Evolutionary conservation across 2,329 filamentous ascomycete genomes (phyloP).

Genomic region (Endoconidiophora polonica): DNA sequence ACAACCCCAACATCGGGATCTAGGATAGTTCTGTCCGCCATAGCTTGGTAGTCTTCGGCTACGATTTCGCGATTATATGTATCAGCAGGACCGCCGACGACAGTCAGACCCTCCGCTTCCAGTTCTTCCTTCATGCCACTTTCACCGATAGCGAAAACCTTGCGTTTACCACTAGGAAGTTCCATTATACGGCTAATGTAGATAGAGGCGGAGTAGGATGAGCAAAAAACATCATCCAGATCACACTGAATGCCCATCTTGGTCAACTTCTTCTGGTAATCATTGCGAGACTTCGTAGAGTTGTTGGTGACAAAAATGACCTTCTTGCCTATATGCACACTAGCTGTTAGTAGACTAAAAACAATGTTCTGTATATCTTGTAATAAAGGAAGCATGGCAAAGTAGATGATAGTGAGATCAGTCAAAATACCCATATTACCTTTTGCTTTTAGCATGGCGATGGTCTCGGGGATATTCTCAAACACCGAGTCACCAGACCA

Average conservation of each 20-base stretch:
- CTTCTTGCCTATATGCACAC: conserved; percentile 51
- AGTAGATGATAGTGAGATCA: conserved; percentile 4
- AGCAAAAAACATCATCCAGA: conserved; percentile 87
- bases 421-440: conserved; percentile 30
- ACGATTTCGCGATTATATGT: conserved; percentile 60
- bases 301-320: conserved; percentile 97
- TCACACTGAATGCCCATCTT: conserved; percentile 61
- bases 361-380: neutral
- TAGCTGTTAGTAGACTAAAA: neutral
- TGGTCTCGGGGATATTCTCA: conserved; percentile 66
- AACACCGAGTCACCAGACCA: conserved; percentile 93
- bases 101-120: conserved; percentile 57
- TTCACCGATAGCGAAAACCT: conserved; percentile 89
- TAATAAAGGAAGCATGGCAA: neutral
- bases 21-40: conserved; percentile 59
- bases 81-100: conserved; percentile 76
- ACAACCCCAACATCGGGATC: conserved; percentile 85
- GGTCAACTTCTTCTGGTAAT: conserved; percentile 86
- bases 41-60: conserved; percentile 60
- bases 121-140: conserved; percentile 82
- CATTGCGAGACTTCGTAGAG: conserved; percentile 83
- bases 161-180: conserved; percentile 62
- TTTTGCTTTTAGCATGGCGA: conserved; percentile 66
- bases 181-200: conserved; percentile 90
- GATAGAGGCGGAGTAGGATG: conserved; percentile 84